Base-by-base conservation (phyloP, 768 basidiomycete species). In the Auricularia cornea region DNA sequence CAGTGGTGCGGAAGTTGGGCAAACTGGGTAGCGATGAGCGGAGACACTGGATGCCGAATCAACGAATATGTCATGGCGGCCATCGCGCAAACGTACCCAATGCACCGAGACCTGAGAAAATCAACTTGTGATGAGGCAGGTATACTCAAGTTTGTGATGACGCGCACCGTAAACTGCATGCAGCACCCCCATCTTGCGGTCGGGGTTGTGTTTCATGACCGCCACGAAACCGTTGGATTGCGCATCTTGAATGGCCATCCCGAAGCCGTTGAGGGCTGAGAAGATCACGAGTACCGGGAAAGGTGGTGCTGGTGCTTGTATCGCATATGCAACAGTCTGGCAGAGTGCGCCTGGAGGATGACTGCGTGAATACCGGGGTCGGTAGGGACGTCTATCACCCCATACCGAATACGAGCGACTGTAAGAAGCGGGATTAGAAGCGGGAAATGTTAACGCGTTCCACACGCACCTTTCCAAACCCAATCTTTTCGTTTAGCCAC, bases 1-100 rank as follows among this genome's bases (percentile, higher is more conserved):
- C 92, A 94, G 35, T 76, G 80, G 26, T 20, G 28, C 0, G 66
- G 72, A 28, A 83, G 68, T 62, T 84, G 83, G 0, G 89, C 79
- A 66, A 95, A 94, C 63, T 92, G 89, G 0, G 94, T 95, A 0
- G 92, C 82, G 0, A 88, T 84, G 20, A 95, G 79, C 2, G 94
- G 93, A 0, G 44, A 48, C 16, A 48, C 44, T 48, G 44, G 16
- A 48, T 14, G 23, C 20, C 44, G 44, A 18, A 23, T 48, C 44
- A 48, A 18, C 16, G 35, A 20, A 10, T 23, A 48, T 48, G 11
- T 48, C 6, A 6, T 18, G 6, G 6, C 44, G 12, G 23, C 44
- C 11, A 12, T 20, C 20, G 44, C 11, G 16, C 20, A 18, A 48
- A 18, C 44, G 92, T 70, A 41, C 71, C 65, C 35, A 77, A 70